Base-by-base conservation (phyloP, 2,329 filamentous ascomycete genomes). In the Verticillium nonalfalfae region DNA sequence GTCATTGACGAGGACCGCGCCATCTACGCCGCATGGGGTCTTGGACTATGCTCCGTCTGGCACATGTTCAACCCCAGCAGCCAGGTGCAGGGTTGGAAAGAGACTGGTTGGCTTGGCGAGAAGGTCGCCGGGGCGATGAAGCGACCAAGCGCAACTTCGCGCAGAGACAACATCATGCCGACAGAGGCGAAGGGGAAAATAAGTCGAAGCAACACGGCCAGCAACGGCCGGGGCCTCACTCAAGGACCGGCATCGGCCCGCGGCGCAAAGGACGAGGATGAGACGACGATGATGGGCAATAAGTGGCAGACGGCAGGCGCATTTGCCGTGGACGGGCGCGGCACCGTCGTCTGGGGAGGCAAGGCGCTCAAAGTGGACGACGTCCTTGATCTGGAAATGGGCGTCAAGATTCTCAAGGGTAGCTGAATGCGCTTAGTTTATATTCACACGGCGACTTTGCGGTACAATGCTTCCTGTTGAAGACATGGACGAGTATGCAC, bases 21-120 rank as follows among this genome's bases (percentile, higher is more conserved):
- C 63, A 67, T 85, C 39, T 87, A 87, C 67, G 82, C 84, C 2
- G 78, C 81, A 11, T 87, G 83, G 83, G 85, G 85, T 2, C 75
- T 87, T 4, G 84, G 84, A 0, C 69, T 81, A 6, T 79, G 78
- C 31, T 75, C 69, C 57, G 71, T 79, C 57, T 83, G 80, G 80
- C 80, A 78, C 68, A 76, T 83, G 60, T 78, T 84, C 66, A 81
- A 84, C 73, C 81, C 81, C 58, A 74, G 77, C 56, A 81, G 80
- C 11, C 81, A 83, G 70, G 71, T 79, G 45, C 78, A 81, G 61
- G 78, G 76, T 7, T 84, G 80, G 79, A 79, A 79, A 66, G 80
- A 83, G 67, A 83, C 80, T 63, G 80, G 81, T 5, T 84, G 81
- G 82, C 71, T 84, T 1, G 81, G 81, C 7, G 75, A 78, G 40